phyloP scores from a whole-genome alignment of 345 rosid genomes.

The Hevea brasiliensis region DNA sequence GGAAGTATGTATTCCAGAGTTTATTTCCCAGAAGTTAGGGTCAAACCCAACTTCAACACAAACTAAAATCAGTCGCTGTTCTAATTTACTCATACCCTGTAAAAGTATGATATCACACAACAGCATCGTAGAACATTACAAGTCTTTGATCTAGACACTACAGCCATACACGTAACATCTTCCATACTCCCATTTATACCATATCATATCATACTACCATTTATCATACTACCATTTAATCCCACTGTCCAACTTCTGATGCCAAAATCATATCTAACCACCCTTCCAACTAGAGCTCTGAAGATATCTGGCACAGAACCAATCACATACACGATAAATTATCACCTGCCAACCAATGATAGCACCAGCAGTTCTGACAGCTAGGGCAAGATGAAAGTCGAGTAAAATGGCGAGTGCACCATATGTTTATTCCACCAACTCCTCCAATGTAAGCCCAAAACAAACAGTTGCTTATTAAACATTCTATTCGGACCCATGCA shows the following conservation, averaged over 20 bases:
- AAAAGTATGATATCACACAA: neutral
- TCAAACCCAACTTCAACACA: constrained; percentile 9
- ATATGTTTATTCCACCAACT: constrained; percentile 32
- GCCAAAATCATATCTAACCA: constrained; percentile 13
- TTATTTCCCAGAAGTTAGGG: constrained; percentile 5
- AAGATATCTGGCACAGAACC: constrained; percentile 21
- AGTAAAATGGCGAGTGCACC: constrained; percentile 30
- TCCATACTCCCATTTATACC: constrained; percentile 20
- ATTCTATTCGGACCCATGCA: constrained; percentile 42
- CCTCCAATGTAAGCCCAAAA: constrained; percentile 31
- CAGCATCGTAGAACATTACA: neutral
- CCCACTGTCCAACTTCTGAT: constrained; percentile 24
- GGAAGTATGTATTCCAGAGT: no score
- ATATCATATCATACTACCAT: neutral
- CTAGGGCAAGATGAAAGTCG: constrained; percentile 23
- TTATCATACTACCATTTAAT: no score
- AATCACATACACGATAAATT: constrained; percentile 9
- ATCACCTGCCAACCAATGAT: constrained; percentile 14
- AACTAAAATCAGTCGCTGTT: neutral
- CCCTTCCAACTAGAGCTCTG: constrained; percentile 19
- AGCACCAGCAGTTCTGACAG: constrained; percentile 27
- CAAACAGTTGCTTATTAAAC: constrained; percentile 33
- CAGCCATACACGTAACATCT: constrained; percentile 8
- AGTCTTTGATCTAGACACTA: constrained; percentile 6
- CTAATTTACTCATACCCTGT: neutral